These are phyloP conservation scores for Adansonia gregorii DNA, from an alignment of 441 rosid genomes.

Conservation along the genomic window DNA sequence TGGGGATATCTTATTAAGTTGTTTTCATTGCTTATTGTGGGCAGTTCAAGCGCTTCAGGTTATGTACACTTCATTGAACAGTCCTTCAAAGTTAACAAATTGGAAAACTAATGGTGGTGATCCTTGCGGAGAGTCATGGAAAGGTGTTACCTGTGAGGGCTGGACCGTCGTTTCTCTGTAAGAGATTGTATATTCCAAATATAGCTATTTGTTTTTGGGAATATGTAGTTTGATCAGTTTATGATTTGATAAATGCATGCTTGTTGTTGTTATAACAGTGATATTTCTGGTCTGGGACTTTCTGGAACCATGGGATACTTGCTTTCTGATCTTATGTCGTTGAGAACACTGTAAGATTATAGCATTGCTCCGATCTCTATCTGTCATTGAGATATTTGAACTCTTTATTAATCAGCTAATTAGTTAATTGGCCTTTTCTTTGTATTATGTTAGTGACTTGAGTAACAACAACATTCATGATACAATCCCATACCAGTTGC, in stretches of 20 bases:
- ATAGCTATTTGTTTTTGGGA: constrained; percentile 4
- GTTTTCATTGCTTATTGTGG: constrained; percentile 20
- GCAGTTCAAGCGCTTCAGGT: constrained; percentile 91
- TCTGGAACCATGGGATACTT: constrained; percentile 89
- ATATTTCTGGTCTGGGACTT: constrained; percentile 77
- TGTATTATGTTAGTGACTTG: constrained; percentile 62
- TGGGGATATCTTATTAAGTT: constrained; percentile 25
- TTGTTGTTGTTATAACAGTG: constrained; percentile 49
- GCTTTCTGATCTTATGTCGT: constrained; percentile 67
- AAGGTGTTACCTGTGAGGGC: constrained; percentile 82
- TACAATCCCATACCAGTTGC: constrained; percentile 86
- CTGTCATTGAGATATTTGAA: constrained; percentile 17
- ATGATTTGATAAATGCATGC: constrained; percentile 24
- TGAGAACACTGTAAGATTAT: constrained; percentile 69
- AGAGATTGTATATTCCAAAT: constrained; percentile 29
- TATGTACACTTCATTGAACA: constrained; percentile 76
- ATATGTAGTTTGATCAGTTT: constrained; percentile 22
- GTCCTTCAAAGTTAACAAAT: constrained; percentile 77
- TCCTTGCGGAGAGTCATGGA: constrained; percentile 96
- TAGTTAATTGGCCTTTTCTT: constrained; percentile 26
- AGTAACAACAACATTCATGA: constrained; percentile 85
- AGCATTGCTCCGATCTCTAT: background rate
- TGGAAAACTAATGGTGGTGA: constrained; percentile 85
- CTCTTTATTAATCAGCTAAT: constrained; percentile 28
- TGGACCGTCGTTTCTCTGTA: constrained; percentile 93